Conservation (phyloP, 1,284 basidiomycete genomes). For the Apiotrichum sp. region DNA sequence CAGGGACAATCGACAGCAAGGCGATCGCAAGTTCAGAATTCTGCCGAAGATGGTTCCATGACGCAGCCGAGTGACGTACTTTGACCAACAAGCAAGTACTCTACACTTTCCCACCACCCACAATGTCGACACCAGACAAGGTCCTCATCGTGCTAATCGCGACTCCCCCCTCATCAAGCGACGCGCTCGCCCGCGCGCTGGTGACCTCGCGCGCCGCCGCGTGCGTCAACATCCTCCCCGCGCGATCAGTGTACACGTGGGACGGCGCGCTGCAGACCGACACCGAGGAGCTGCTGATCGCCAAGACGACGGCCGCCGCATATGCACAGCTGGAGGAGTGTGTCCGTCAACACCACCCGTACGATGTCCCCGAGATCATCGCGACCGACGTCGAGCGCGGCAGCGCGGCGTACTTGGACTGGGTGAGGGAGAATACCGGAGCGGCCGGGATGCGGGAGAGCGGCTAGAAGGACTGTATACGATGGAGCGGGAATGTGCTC, state of each 20-base stretch:
- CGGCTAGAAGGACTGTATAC: too few relatives aligned
- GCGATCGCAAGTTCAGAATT: too few relatives aligned
- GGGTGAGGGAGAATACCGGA: constrained; percentile 1
- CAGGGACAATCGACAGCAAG: too few relatives aligned
- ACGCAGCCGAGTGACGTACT: too few relatives aligned
- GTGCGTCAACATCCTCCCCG: not conserved
- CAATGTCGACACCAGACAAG: not conserved
- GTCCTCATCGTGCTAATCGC: constrained; percentile 2
- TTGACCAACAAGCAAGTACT: too few relatives aligned
- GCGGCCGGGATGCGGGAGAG: too few relatives aligned
- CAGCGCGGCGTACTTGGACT: not conserved
- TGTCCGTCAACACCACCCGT: not conserved
- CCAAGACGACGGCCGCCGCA: not conserved
- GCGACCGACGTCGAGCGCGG: not conserved
- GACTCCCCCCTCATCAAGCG: not conserved
- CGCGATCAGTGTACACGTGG: not conserved
- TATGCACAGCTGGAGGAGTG: not conserved
- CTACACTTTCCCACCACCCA: too few relatives aligned
- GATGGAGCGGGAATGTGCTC: too few relatives aligned
- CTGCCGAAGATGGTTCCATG: too few relatives aligned
- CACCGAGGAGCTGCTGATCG: not conserved
- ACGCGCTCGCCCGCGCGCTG: not conserved
- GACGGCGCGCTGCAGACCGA: not conserved
- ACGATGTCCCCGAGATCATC: constrained; percentile 4
- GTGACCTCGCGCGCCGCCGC: not conserved